Conservation (phyloP, 129 eudicot genomes). For the Erigeron canadensis region DNA sequence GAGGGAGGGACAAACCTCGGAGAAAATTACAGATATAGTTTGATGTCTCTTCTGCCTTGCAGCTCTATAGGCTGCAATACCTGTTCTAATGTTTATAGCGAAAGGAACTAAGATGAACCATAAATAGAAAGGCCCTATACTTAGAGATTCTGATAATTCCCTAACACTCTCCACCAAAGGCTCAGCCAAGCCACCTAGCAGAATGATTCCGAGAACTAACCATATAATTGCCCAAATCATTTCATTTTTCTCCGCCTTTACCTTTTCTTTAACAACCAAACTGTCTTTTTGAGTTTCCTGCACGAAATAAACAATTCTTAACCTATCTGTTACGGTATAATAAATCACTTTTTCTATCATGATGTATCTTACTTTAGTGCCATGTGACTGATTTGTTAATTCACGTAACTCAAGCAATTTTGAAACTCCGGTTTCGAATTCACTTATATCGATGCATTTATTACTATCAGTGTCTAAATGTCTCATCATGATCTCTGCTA, state of each 20-base stretch:
- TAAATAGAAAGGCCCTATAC: constrained; percentile 47
- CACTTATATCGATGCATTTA: neutral
- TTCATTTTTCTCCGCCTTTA: neutral
- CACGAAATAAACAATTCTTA: neutral
- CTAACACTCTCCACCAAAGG: constrained; percentile 57
- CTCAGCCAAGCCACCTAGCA: constrained; percentile 48
- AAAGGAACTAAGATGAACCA: constrained; percentile 55
- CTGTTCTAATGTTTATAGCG: constrained; percentile 62
- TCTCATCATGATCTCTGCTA: neutral
- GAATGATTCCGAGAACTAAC: constrained; percentile 42
- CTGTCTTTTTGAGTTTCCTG: constrained; percentile 23
- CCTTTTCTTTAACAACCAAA: constrained; percentile 41
- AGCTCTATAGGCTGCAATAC: constrained; percentile 51
- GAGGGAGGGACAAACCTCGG: constrained; percentile 46
- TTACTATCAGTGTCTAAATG: neutral
- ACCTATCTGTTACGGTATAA: neutral
- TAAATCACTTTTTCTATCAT: neutral
- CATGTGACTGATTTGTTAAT: neutral
- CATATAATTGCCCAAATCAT: constrained; percentile 28
- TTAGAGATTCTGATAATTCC: constrained; percentile 40
- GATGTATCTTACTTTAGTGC: neutral
- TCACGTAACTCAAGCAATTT: neutral
- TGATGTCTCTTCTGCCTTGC: constrained; percentile 38
- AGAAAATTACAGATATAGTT: constrained; percentile 58
- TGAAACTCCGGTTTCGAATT: neutral